Base-by-base conservation (phyloP, 805 yeast species). In the Yamadazyma takamatsuzukensis region DNA sequence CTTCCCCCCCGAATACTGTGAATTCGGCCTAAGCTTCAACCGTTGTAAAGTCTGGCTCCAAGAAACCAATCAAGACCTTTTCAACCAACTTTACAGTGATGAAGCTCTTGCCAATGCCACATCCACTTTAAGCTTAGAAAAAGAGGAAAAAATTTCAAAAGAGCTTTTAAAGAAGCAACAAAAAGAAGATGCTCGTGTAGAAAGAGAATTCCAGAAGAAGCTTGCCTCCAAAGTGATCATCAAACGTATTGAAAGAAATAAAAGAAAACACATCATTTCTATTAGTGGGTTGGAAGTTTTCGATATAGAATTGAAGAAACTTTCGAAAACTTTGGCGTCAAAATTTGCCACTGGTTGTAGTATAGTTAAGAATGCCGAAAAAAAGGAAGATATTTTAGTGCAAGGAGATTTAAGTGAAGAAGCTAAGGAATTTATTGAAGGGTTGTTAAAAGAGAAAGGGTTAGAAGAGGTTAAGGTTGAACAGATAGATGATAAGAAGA, bases 391-490 rank as follows among this genome's bases (percentile, higher is more conserved):
- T 53, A 77, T 89, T 36, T 75, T 86, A 37, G 82, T 89, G 39
- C 97, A 89, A 64, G 97, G 97, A 49, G 97, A 90, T 59, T 93
- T 89, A 27, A 83, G 88, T 36, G 96, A 88, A 44, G 95, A 83
- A 49, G 93, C 88, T 18, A 94, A 84, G 53, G 83, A 65, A 5
- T 83, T 83, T 47, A 75, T 89, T 41, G 75, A 70, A 30, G 74
- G 73, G 28, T 61, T 87, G 45, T 68, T 89, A 46, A 78, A 80
- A 45, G 93, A 86, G 47, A 83, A 86, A 61, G 96, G 95, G 0
- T 62, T 90, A 44, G 70, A 76, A 30, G 86, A 83, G 40, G 83
- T 89, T 41, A 87, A 87, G 61, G 90, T 89, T n/a, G 96, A 88
- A 59, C 83, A 79, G 47, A 72, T 83, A 13, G 93, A 83, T 45